phyloP scores from a whole-genome alignment of 306 rosid species.

The Arachis hypogaea region DNA sequence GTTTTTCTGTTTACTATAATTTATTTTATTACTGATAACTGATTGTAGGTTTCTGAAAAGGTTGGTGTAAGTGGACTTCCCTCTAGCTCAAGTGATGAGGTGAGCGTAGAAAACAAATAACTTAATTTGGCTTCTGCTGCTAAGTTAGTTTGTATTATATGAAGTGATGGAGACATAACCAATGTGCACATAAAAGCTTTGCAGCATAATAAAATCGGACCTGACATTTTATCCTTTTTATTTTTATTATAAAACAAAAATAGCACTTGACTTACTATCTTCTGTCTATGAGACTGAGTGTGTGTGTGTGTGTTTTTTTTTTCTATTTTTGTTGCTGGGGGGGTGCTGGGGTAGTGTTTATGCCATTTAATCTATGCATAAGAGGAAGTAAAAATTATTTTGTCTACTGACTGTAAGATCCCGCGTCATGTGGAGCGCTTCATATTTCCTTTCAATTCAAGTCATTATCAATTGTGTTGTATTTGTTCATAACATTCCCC shows the following conservation, averaged over 20 bases:
- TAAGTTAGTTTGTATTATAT: constrained; percentile 18
- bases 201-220: too few relatives aligned
- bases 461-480: constrained; percentile 23
- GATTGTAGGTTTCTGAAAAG: constrained; percentile 51
- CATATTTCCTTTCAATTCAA: not conserved
- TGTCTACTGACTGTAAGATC: not conserved
- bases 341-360: not conserved
- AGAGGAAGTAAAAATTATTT: not conserved
- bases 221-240: too few relatives aligned
- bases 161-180: not conserved
- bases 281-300: too few relatives aligned
- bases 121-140: constrained; percentile 25
- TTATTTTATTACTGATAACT: constrained; percentile 35
- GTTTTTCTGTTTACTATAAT: constrained; percentile 15
- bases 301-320: too few relatives aligned
- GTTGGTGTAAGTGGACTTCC: constrained; percentile 45
- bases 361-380: not conserved
- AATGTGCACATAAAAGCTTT: not conserved
- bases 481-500: constrained; percentile 30
- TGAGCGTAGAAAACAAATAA: constrained; percentile 29
- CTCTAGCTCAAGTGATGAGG: constrained; percentile 57
- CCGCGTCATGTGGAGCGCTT: not conserved
- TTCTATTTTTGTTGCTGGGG: too few relatives aligned
- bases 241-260: too few relatives aligned
- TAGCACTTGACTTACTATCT: too few relatives aligned